Percentiles rank a stretch among this genome's conserved stretches.
These are phyloP conservation scores for Trichoderma sp. DNA, from an alignment of 2,329 filamentous ascomycete species.

Conservation along the genomic window DNA sequence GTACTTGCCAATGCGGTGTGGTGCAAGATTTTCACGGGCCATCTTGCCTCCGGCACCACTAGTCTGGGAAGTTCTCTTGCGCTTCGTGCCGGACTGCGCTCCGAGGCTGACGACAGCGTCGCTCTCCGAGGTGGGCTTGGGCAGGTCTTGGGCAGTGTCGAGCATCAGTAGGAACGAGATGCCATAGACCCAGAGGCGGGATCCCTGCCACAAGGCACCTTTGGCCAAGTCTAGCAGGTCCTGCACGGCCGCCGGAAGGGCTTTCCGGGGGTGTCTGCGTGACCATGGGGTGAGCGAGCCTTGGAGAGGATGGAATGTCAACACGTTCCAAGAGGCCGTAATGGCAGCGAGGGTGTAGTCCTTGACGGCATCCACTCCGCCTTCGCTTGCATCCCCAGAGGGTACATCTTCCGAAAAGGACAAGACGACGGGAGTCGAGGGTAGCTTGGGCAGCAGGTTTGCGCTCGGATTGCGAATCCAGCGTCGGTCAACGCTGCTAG, in stretches of 20 bases:
- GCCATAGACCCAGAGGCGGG: constrained; percentile 83
- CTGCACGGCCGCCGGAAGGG: constrained; percentile 70
- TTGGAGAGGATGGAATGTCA: constrained; percentile 74
- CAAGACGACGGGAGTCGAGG: constrained; percentile 61
- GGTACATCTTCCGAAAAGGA: constrained; percentile 60
- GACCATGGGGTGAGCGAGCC: constrained; percentile 84
- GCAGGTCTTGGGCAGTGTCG: constrained; percentile 70
- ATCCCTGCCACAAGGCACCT: constrained; percentile 78
- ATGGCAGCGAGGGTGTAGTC: constrained; percentile 53
- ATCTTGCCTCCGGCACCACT: constrained; percentile 54
- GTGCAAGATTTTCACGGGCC: constrained; percentile 43
- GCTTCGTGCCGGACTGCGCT: constrained; percentile 43
- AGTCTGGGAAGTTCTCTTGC: constrained; percentile 49
- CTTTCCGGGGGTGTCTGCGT: constrained; percentile 71
- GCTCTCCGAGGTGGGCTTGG: constrained; percentile 29
- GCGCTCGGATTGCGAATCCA: constrained; percentile 76
- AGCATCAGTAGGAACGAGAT: constrained; percentile 89
- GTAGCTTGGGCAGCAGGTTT: constrained; percentile 65
- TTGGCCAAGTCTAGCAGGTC: constrained; percentile 76
- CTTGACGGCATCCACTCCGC: constrained; percentile 29
- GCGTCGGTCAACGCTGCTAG: constrained; percentile 43
- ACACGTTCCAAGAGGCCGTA: constrained; percentile 61
- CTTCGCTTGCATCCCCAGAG: constrained; percentile 25
- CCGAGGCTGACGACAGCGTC: constrained; percentile 28
- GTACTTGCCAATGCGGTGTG: constrained; percentile 42